Conservation (phyloP, 257 asterid genomes). For the Mentha longifolia region DNA sequence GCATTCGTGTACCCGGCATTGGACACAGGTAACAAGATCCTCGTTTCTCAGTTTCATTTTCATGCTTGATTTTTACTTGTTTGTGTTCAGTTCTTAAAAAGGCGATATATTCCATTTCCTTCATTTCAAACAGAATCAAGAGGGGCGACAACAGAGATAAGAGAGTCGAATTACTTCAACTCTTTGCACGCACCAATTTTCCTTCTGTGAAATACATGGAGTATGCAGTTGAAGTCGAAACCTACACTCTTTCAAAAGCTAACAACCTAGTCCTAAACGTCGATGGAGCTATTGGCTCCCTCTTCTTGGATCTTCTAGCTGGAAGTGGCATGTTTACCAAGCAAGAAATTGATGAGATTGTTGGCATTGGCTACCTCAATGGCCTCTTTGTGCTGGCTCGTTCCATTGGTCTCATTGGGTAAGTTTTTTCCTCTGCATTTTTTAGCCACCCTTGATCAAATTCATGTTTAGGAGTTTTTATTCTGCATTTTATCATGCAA, state of each 20-base stretch:
- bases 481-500: neutral
- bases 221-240: conserved; percentile 95
- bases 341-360: conserved; percentile 92
- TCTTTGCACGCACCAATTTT: conserved; percentile 81
- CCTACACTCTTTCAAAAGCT: conserved; percentile 92
- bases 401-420: conserved; percentile 99
- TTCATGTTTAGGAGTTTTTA: neutral
- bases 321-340: conserved; percentile 99
- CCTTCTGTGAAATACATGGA: conserved; percentile 99
- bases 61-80: conserved; percentile 11
- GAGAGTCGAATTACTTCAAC: conserved; percentile 91
- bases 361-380: conserved; percentile 89
- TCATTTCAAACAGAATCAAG: conserved; percentile 69
- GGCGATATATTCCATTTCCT: conserved; percentile 18
- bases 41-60: conserved; percentile 9
- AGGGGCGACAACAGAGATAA: conserved; percentile 98
- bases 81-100: neutral
- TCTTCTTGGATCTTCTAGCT: conserved; percentile 97
- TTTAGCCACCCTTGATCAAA: too few relatives aligned
- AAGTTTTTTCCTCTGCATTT: conserved; percentile 36
- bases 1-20: conserved; percentile 98
- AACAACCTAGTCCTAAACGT: conserved; percentile 95
- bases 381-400: conserved; percentile 99
- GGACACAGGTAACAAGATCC: conserved; percentile 85
- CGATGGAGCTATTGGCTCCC: conserved; percentile 98